Conservation (phyloP, 371 early-diverging fungal species). For the Mucor circinelloides region DNA sequence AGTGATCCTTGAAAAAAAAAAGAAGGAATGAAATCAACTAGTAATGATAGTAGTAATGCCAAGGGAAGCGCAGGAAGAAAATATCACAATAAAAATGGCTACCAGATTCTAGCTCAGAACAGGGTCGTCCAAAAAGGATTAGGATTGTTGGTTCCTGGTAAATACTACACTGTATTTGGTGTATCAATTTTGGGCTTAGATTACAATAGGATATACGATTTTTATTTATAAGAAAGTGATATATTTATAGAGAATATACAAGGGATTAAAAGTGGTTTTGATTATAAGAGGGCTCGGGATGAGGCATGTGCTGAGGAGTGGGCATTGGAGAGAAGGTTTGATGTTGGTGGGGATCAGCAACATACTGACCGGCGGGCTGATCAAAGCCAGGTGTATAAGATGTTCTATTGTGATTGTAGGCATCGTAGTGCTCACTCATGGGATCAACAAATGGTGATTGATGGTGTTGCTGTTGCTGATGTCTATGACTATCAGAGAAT, state of each 20-base stretch:
- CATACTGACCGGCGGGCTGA: constrained; percentile 18
- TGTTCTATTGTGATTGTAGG: constrained; percentile 4
- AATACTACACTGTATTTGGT: not conserved
- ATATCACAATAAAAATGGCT: not conserved
- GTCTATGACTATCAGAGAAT: constrained; percentile 3
- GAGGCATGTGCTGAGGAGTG: constrained; percentile 22
- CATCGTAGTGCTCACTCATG: constrained; percentile 1
- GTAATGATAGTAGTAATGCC: not conserved
- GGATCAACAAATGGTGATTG: constrained; percentile 12
- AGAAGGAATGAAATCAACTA: not conserved
- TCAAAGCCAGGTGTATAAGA: constrained; percentile 10
- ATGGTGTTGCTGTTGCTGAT: constrained; percentile 4
- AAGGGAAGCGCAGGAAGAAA: not conserved
- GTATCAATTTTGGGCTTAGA: not conserved
- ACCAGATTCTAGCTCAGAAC: not conserved
- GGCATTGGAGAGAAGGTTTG: constrained; percentile 27
- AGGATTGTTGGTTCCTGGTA: not conserved
- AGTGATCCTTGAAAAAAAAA: not conserved
- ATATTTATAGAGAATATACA: not conserved
- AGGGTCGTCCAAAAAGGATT: not conserved
- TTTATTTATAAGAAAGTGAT: not conserved
- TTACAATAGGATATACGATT: not conserved
- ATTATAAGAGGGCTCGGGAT: constrained; percentile 27
- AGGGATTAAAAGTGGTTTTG: constrained; percentile 3
- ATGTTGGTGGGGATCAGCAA: not conserved